Evolutionary conservation across 352 stramenopile genomes (phyloP).

Genomic region (Achlya hypogyna): DNA sequence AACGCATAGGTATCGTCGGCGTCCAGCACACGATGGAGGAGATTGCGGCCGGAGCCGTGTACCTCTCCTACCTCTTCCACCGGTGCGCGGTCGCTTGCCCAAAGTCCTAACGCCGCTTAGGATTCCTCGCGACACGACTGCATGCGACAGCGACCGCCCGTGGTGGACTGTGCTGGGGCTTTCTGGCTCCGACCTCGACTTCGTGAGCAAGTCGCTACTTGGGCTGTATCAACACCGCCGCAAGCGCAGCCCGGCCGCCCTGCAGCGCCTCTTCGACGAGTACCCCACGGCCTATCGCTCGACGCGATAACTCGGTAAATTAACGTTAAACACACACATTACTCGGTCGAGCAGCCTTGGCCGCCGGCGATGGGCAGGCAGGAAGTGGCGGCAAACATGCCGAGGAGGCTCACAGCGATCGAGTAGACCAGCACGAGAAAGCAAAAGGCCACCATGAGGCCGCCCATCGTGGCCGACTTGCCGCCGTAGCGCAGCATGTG

Average conservation of each 20-base stretch:
- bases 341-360: conserved; percentile 26
- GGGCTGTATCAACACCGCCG: background rate
- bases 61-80: conserved; percentile 53
- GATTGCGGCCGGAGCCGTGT: conserved; percentile 54
- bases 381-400: conserved; percentile 42
- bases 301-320: background rate
- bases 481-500: conserved; percentile 22
- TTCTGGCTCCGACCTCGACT: conserved; percentile 37
- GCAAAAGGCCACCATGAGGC: conserved; percentile 14
- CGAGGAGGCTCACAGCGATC: conserved; percentile 41
- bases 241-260: background rate
- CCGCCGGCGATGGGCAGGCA: conserved; percentile 52
- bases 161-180: conserved; percentile 61
- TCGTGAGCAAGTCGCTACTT: background rate
- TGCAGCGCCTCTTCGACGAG: background rate
- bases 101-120: conserved; percentile 40
- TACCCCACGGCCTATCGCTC: background rate
- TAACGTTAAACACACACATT: background rate
- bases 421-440: conserved; percentile 41
- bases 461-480: background rate
- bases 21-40: conserved; percentile 21
- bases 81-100: conserved; percentile 22
- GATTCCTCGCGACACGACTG: conserved; percentile 14
- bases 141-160: conserved; percentile 39
- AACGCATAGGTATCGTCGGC: background rate